Conservation (phyloP, 352 stramenopile genomes). For the Globisporangium splendens region DNA sequence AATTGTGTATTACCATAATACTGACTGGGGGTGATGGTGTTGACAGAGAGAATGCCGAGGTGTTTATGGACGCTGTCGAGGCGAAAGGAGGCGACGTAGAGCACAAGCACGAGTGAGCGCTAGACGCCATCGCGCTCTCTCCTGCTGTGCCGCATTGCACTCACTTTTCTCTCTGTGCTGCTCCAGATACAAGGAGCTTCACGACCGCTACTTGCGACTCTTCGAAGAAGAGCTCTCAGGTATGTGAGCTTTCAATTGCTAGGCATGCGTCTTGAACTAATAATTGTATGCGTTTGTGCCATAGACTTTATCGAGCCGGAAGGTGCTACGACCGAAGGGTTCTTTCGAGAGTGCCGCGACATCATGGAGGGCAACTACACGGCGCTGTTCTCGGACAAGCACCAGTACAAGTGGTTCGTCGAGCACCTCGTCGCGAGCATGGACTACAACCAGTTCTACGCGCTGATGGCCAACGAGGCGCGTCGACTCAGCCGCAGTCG, state of each 20-base stretch:
- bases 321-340: conserved; percentile 57
- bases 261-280: no score
- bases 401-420: conserved; percentile 73
- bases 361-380: conserved; percentile 59
- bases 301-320: conserved; percentile 67
- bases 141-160: background rate
- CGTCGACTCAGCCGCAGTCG: conserved; percentile 37
- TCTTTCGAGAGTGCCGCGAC: conserved; percentile 64
- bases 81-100: conserved; percentile 61
- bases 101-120: conserved; percentile 68
- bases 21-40: background rate
- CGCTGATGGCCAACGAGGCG: conserved; percentile 77
- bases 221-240: conserved; percentile 65
- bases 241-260: no score
- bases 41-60: conserved; percentile 52
- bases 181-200: conserved; percentile 65
- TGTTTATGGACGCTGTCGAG: conserved; percentile 60
- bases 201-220: conserved; percentile 68
- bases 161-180: no score
- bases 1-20: no score
- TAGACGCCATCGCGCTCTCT: background rate
- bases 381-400: conserved; percentile 58
- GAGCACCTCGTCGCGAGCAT: conserved; percentile 74
- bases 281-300: no score
- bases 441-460: conserved; percentile 82